phyloP scores from a whole-genome alignment of 108 stramenopile species.

The Skeletonema menzelii region DNA sequence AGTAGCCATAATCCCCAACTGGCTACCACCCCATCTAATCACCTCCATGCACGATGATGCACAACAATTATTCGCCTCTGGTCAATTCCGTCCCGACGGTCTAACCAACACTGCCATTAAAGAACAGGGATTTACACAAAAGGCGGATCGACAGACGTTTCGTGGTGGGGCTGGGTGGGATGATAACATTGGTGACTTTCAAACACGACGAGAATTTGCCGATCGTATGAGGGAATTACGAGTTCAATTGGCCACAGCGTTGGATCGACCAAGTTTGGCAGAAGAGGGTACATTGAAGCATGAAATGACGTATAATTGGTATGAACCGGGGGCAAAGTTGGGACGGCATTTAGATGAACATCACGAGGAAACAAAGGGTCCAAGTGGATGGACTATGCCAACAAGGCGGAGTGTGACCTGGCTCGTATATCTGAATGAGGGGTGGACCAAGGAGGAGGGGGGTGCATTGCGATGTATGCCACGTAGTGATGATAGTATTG shows the following conservation, averaged over 20 bases:
- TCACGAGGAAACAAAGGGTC: slow-evolving; percentile 64
- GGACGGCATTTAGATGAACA: slow-evolving; percentile 55
- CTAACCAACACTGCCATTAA: slow-evolving; percentile 51
- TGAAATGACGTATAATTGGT: slow-evolving; percentile 49
- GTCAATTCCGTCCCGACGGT: slow-evolving; percentile 46
- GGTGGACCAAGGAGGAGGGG: slow-evolving; percentile 32
- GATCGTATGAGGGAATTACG: slow-evolving; percentile 27
- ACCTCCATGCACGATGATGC: slow-evolving; percentile 24
- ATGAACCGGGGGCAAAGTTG: slow-evolving; percentile 21
- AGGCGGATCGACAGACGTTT: slow-evolving; percentile 34
- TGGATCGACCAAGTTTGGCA: slow-evolving; percentile 45
- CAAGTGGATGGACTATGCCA: slow-evolving; percentile 51
- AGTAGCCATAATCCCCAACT: slow-evolving; percentile 31
- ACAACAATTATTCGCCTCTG: slow-evolving; percentile 7
- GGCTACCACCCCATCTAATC: slow-evolving; percentile 24
- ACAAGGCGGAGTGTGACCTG: slow-evolving; percentile 52
- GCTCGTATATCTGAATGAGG: slow-evolving; percentile 59
- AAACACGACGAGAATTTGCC: slow-evolving; percentile 38
- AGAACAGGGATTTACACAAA: slow-evolving; percentile 20
- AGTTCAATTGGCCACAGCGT: neutral
- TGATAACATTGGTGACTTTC: slow-evolving; percentile 9
- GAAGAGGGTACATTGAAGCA: slow-evolving; percentile 19
- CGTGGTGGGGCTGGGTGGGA: slow-evolving; percentile 39
- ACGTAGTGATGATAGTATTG: neutral
- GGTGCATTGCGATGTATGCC: slow-evolving; percentile 46